These are phyloP conservation scores for Coemansia sp. DNA, from an alignment of 192 early-diverging fungal species.

Conservation along the genomic window DNA sequence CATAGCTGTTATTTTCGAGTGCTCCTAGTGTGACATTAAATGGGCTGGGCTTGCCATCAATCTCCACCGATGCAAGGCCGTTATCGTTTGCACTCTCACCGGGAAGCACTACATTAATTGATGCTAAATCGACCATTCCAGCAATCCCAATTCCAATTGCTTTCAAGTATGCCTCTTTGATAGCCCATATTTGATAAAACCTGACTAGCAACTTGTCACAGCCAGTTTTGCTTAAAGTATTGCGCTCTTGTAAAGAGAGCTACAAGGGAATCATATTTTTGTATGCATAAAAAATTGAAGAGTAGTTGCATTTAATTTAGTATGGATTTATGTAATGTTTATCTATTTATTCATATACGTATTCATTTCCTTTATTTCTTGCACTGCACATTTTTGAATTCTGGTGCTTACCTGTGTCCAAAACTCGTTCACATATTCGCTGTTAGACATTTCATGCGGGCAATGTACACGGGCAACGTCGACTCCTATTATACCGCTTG, in stretches of 20 bases:
- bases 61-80: neutral
- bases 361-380: too few species aligned
- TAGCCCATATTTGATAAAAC: constrained; percentile 41
- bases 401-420: constrained; percentile 17
- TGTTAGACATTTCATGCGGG: constrained; percentile 9
- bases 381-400: too few species aligned
- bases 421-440: constrained; percentile 29
- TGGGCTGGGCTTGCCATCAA: neutral
- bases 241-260: constrained; percentile 20
- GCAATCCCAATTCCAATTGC: constrained; percentile 30
- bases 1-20: neutral
- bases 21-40: neutral
- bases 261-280: too few species aligned
- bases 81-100: too few species aligned
- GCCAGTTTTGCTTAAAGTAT: constrained; percentile 3
- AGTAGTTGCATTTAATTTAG: neutral
- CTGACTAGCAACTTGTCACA: constrained; percentile 8
- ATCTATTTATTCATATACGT: too few species aligned
- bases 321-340: too few species aligned
- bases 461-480: constrained; percentile 24
- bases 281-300: neutral
- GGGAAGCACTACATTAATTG: constrained; percentile 23
- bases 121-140: constrained; percentile 2
- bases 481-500: constrained; percentile 17
- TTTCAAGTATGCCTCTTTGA: constrained; percentile 46